phyloP scores from a whole-genome alignment of 345 rosid genomes.

The Rhizophora apiculata region DNA sequence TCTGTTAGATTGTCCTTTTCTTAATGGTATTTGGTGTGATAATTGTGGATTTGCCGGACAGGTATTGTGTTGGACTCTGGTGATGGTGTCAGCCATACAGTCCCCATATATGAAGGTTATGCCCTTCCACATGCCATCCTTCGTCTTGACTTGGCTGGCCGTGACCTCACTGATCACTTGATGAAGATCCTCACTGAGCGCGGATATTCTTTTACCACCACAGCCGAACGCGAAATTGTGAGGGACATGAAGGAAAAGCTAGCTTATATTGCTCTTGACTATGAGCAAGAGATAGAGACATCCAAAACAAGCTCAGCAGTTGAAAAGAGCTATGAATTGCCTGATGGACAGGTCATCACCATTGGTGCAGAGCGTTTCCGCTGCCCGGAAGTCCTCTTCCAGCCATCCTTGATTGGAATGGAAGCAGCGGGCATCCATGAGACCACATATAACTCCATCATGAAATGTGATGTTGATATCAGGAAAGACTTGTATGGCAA shows the following conservation, averaged over 20 bases:
- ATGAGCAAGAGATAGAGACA: slow-evolving; percentile 89
- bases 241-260: slow-evolving; percentile 96
- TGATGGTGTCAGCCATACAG: slow-evolving; percentile 94
- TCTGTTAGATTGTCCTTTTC: too few species aligned
- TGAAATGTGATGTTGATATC: slow-evolving; percentile 92
- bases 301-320: slow-evolving; percentile 78
- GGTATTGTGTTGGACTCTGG: slow-evolving; percentile 95
- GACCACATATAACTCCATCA: slow-evolving; percentile 88
- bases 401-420: slow-evolving; percentile 96
- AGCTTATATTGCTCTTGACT: slow-evolving; percentile 85
- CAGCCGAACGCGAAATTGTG: slow-evolving; percentile 95
- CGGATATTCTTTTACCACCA: slow-evolving; percentile 93
- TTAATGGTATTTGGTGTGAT: background rate
- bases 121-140: slow-evolving; percentile 88
- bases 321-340: slow-evolving; percentile 84
- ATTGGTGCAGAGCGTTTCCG: slow-evolving; percentile 90
- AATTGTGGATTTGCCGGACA: slow-evolving; percentile 15
- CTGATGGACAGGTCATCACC: slow-evolving; percentile 89
- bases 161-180: slow-evolving; percentile 79
- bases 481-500: slow-evolving; percentile 85
- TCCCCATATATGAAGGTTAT: slow-evolving; percentile 86
- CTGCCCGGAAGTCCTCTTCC: slow-evolving; percentile 94
- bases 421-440: slow-evolving; percentile 91
- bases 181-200: slow-evolving; percentile 95
- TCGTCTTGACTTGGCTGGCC: slow-evolving; percentile 90